Conservation (phyloP, 1,284 basidiomycete species). For the Mycosarcoma mackinlayi region DNA sequence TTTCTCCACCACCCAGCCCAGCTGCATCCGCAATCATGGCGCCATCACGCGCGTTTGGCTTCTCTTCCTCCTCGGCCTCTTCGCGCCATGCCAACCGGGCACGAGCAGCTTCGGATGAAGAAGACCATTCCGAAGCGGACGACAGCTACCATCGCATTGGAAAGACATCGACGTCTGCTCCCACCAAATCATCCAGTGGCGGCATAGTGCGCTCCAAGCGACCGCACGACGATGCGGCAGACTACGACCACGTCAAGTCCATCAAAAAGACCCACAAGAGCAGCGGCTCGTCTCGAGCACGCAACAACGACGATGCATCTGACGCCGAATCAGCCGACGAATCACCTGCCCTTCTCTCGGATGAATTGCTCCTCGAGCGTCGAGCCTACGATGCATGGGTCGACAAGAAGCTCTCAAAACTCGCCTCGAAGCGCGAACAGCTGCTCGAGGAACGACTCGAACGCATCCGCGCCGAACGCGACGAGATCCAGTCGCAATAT, state of each 20-base stretch:
- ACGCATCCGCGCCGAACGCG: constrained; percentile 48
- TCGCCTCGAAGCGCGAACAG: constrained; percentile 42
- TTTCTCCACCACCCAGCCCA: too few species aligned
- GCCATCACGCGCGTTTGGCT: constrained; percentile 28
- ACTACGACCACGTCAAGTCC: constrained; percentile 9
- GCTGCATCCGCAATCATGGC: too few species aligned
- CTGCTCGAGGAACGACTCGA: constrained; percentile 48
- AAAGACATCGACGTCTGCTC: constrained; percentile 18
- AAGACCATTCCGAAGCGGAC: constrained; percentile 21
- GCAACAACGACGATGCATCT: constrained; percentile 2
- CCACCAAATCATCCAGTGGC: constrained; percentile 4
- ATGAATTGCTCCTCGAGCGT: constrained; percentile 35
- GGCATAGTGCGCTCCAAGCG: constrained; percentile 18
- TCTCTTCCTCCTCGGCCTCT: constrained; percentile 39
- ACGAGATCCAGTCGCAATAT: constrained; percentile 62
- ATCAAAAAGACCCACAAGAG: constrained; percentile 22
- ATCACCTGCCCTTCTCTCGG: constrained; percentile 14
- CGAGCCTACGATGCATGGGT: constrained; percentile 40
- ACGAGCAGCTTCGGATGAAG: constrained; percentile 26
- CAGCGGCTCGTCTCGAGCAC: neutral
- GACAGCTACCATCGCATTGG: constrained; percentile 25
- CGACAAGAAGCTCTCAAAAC: constrained; percentile 43
- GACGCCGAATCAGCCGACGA: constrained; percentile 11
- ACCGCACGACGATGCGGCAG: constrained; percentile 7
- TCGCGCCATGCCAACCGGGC: constrained; percentile 26